phyloP scores from a whole-genome alignment of 768 basidiomycete genomes.

The Leccinum ochraceum region DNA sequence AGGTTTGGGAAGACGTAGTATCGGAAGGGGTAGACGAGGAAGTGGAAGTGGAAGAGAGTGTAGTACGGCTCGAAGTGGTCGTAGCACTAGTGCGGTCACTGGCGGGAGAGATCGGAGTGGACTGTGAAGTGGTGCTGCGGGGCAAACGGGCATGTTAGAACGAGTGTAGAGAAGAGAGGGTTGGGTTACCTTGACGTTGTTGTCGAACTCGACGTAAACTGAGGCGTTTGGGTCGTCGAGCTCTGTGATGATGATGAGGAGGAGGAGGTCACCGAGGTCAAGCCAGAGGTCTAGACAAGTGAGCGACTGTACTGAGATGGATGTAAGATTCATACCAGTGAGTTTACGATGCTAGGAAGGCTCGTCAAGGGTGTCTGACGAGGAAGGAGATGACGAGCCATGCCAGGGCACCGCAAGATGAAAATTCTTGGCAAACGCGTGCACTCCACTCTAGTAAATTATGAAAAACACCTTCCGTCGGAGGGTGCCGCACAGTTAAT shows the following conservation, averaged over 20 bases:
- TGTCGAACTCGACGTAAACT: not conserved
- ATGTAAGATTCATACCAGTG: not conserved
- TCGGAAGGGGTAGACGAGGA: not conserved
- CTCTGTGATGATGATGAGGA: not conserved
- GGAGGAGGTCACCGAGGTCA: not conserved
- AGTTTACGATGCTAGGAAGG: not conserved
- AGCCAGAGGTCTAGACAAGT: not conserved
- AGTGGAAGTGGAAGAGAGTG: not conserved
- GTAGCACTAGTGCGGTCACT: not conserved
- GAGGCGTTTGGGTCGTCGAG: not conserved
- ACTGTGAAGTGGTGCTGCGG: conserved; percentile 7
- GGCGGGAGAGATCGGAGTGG: conserved; percentile 7
- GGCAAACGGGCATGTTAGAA: not conserved
- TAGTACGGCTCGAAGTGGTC: too few species aligned
- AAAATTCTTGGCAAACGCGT: too few species aligned
- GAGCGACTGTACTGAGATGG: not conserved
- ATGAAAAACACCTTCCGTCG: too few species aligned
- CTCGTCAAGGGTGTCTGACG: not conserved
- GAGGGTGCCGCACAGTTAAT: too few species aligned
- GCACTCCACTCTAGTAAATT: too few species aligned
- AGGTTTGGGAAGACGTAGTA: not conserved
- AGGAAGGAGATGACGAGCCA: not conserved
- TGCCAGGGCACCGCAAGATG: not conserved
- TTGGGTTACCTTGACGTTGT: conserved; percentile 15
- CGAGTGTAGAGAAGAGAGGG: not conserved